Evolutionary conservation across 2,329 filamentous ascomycete genomes (phyloP).

Genomic region (Xylaria sp.): DNA sequence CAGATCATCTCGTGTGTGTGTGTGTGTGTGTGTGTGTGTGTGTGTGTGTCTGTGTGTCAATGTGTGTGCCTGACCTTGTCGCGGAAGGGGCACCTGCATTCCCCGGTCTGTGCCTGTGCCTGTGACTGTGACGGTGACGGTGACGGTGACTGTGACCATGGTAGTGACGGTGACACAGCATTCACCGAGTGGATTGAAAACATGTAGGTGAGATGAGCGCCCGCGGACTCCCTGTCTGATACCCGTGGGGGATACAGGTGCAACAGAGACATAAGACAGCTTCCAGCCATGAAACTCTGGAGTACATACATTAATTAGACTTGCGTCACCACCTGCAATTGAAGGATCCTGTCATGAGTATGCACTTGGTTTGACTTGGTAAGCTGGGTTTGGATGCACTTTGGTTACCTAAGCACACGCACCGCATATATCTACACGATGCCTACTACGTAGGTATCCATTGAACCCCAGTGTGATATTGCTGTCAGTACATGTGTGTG

Average conservation of each 20-base stretch:
- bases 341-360: too few species aligned
- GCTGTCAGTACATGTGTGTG: too few species aligned
- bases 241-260: background rate
- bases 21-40: background rate
- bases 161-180: background rate
- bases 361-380: too few species aligned
- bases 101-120: background rate
- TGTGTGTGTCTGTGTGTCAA: background rate
- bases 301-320: too few species aligned
- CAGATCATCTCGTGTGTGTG: conserved; percentile 15
- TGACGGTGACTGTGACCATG: background rate
- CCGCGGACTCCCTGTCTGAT: too few species aligned
- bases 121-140: background rate
- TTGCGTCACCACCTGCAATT: too few species aligned
- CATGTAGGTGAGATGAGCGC: too few species aligned
- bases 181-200: background rate
- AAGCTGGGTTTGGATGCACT: too few species aligned
- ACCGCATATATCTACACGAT: too few species aligned
- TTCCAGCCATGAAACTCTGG: background rate
- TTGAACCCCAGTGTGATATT: too few species aligned
- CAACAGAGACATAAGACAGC: background rate
- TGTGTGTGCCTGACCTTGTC: background rate
- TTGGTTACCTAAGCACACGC: too few species aligned
- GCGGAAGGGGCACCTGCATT: background rate
- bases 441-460: too few species aligned